Percentiles rank a stretch among this genome's conserved stretches.
phyloP scores from a whole-genome alignment of 306 rosid species.

The Prunus salicina region DNA sequence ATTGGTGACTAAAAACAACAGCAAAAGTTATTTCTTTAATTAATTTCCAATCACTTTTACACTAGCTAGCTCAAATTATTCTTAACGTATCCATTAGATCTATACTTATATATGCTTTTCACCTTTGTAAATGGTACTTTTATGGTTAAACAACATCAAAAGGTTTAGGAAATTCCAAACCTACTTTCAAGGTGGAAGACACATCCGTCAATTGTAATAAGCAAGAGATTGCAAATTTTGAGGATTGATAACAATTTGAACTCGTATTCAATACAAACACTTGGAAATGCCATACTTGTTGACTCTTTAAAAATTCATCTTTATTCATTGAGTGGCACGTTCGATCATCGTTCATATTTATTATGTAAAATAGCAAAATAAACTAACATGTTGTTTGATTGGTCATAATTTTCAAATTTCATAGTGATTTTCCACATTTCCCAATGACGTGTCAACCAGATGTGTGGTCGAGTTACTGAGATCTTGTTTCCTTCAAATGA shows the following conservation, averaged over 20 bases:
- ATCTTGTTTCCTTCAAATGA: background rate
- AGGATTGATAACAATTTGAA: too few species aligned
- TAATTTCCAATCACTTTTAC: background rate
- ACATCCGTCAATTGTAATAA: background rate
- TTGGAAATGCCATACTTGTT: too few species aligned
- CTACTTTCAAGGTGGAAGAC: background rate
- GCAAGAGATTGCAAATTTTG: background rate
- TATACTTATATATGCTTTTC: background rate
- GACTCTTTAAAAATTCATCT: too few species aligned
- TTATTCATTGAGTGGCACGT: too few species aligned
- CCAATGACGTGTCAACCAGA: background rate
- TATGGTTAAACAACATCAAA: background rate
- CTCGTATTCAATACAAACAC: too few species aligned
- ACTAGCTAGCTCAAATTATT: background rate
- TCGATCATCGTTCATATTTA: too few species aligned
- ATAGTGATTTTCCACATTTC: background rate
- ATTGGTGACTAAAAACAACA: background rate
- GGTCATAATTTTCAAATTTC: too few species aligned
- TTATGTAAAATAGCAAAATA: too few species aligned
- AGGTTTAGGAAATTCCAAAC: background rate
- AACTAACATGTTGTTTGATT: too few species aligned
- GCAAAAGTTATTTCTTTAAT: background rate
- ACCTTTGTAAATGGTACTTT: background rate
- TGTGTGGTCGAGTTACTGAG: background rate
- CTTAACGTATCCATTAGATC: background rate